Evolutionary conservation across 148 eudicot species (phyloP).

Genomic region (Fallopia convolvulus): DNA sequence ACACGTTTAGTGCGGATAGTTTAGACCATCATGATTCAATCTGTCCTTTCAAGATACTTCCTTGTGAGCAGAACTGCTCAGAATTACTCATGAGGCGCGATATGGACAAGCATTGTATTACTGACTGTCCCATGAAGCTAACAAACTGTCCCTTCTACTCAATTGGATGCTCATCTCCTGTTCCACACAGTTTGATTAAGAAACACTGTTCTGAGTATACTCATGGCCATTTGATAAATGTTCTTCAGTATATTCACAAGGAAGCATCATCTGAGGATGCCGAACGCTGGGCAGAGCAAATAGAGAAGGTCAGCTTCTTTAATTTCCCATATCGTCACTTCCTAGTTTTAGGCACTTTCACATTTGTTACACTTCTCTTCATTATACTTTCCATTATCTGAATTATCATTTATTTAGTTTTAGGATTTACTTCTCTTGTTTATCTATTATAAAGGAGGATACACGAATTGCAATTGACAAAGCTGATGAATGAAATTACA

Average conservation of each 20-base stretch:
- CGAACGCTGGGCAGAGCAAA: constrained; percentile 41
- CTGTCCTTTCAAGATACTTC: constrained; percentile 83
- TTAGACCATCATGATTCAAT: constrained; percentile 53
- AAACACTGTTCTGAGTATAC: constrained; percentile 55
- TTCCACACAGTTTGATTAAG: constrained; percentile 51
- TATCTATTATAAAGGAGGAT: too few species aligned
- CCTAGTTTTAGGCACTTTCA: too few species aligned
- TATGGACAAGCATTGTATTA: constrained; percentile 95
- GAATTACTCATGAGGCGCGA: constrained; percentile 66
- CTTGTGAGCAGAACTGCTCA: constrained; percentile 87
- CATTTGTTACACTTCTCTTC: too few species aligned
- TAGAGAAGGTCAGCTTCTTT: constrained; percentile 41
- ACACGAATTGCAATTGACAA: too few species aligned
- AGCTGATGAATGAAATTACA: too few species aligned
- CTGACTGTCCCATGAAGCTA: constrained; percentile 88
- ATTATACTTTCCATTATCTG: too few species aligned
- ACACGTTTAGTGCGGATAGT: constrained; percentile 61
- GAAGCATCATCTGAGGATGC: constrained; percentile 46
- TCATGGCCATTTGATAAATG: constrained; percentile 46
- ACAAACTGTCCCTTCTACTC: constrained; percentile 76
- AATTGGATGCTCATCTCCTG: constrained; percentile 60
- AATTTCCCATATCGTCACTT: too few species aligned
- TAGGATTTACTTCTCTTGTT: too few species aligned
- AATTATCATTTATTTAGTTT: too few species aligned
- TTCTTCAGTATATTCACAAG: constrained; percentile 57